phyloP scores from a whole-genome alignment of 176 grass and related monocot genomes.

The Carex scoparia region DNA sequence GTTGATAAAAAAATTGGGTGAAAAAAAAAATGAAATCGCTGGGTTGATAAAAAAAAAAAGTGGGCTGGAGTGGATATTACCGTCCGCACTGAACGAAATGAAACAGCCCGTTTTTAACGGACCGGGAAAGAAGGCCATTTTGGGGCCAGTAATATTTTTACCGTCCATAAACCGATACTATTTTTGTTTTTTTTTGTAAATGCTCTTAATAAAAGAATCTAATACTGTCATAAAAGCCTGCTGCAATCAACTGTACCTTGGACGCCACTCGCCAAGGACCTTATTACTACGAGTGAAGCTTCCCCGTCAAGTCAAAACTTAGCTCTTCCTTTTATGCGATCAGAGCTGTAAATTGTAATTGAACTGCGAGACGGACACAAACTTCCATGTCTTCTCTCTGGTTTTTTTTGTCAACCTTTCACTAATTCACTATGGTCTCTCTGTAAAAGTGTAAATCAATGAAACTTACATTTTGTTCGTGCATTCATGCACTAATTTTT shows the following conservation, averaged over 20 bases:
- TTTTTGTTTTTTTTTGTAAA: no score
- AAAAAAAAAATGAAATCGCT: no score
- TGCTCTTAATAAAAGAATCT: no score
- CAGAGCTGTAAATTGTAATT: constrained; percentile 11
- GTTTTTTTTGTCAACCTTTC: background rate
- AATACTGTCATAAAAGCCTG: background rate
- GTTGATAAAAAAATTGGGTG: no score
- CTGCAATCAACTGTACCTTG: background rate
- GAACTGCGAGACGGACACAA: background rate
- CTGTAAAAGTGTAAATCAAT: background rate
- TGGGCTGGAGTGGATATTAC: no score
- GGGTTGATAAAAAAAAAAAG: no score
- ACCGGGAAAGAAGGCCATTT: no score
- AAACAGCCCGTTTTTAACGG: no score
- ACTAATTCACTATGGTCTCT: background rate
- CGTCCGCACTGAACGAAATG: no score
- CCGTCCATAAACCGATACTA: background rate
- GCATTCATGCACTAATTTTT: no score
- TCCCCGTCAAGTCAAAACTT: constrained; percentile 3
- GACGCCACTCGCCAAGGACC: background rate
- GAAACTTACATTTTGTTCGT: background rate
- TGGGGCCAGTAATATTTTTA: no score
- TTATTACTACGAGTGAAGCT: background rate
- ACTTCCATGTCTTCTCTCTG: background rate
- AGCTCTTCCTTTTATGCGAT: constrained; percentile 6